Evolutionary conservation across 2,329 filamentous ascomycete genomes (phyloP), one percentile per base, ranked within the genome.

Genomic region (Cryphonectria japonica): DNA sequence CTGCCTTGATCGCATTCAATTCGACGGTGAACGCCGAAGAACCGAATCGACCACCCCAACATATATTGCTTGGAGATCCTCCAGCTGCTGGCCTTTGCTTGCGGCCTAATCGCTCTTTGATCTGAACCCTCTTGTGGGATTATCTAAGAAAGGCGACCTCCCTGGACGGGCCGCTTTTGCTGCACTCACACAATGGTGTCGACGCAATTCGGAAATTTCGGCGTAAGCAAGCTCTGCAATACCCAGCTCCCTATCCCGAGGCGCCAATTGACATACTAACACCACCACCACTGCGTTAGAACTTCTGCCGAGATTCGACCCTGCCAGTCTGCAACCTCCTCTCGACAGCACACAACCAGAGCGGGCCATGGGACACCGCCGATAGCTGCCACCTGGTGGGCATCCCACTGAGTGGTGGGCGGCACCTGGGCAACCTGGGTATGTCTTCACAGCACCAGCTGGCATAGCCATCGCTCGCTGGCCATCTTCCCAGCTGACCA

Each of bases 241-340:
- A 41, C 8, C 7, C 37, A 26, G 1, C 32, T 46, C 22, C 22
- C 62, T 72, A 68, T 43, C 34, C 62, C 76, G 73, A 70, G 75
- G 71, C 72, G 74, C 77, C 78, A 74, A 78, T 72, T 69, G 70
- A 73, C n/a, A 64, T 64, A 39, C 75, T 75, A 73, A 59, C 67
- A 64, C 4, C 37, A 34, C 13, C 29, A 9, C 37, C 37, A n/a
- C 22, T n/a, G 11, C 13, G 71, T 78, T 78, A 95, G 92, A 84
- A 92, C 79, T 95, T 96, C 80, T 96, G 93, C 86, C 91, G 88
- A 79, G 92, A 95, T 83, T 93, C 93, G 77, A 95, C 92, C 71
- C 85, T 95, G 77, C 93, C 93, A 69, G 85, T 95, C 77, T 96
- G 93, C 86, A 95, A 95, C 91, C 86, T 97, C 76, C 89, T 95